A percentile compares a stretch with the other conserved stretches of the same genome.
Evolutionary conservation across 2,329 filamentous ascomycete genomes (phyloP).

Genomic region (Piedraia hortae): DNA sequence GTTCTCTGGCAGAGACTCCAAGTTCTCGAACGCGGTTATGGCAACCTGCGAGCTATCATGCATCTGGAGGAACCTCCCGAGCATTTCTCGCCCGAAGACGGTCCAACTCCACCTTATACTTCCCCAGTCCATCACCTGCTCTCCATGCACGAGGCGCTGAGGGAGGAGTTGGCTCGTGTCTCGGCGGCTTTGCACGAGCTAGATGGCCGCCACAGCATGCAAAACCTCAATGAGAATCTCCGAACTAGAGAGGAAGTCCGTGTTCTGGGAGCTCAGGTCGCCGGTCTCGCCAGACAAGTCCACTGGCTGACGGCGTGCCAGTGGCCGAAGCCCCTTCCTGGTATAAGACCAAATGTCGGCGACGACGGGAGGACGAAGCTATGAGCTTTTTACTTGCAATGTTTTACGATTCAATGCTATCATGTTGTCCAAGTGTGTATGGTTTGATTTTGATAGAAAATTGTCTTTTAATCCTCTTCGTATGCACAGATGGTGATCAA

Average conservation of each 20-base stretch:
- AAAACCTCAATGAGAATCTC: slow-evolving; percentile 33
- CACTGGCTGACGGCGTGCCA: slow-evolving; percentile 34
- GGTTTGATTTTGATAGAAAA: too few species aligned
- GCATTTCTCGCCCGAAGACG: too few species aligned
- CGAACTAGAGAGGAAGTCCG: slow-evolving; percentile 34
- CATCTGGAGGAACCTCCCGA: too few species aligned
- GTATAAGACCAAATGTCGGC: too few species aligned
- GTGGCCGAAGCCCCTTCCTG: slow-evolving; percentile 22
- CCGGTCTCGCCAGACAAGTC: slow-evolving; percentile 30
- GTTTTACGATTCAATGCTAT: too few species aligned
- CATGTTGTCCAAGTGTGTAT: too few species aligned
- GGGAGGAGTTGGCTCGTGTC: slow-evolving; percentile 29
- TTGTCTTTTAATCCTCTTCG: too few species aligned
- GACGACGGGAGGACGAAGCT: slow-evolving; percentile 15
- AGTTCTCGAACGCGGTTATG: slow-evolving; percentile 15
- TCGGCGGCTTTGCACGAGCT: slow-evolving; percentile 28
- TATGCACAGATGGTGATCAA: too few species aligned
- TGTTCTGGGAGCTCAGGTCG: slow-evolving; percentile 31
- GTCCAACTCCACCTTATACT: slow-evolving; percentile 16
- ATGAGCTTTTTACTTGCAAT: slow-evolving; percentile 5
- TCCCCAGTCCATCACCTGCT: slow-evolving; percentile 29
- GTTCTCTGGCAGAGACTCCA: slow-evolving; percentile 18
- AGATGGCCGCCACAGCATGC: slow-evolving; percentile 33
- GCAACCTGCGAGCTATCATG: too few species aligned
- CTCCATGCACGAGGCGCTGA: slow-evolving; percentile 31